Evolutionary conservation across 352 stramenopile genomes (phyloP), one percentile per base, ranked within the genome.

Genomic region (Blastocystis sp.): DNA sequence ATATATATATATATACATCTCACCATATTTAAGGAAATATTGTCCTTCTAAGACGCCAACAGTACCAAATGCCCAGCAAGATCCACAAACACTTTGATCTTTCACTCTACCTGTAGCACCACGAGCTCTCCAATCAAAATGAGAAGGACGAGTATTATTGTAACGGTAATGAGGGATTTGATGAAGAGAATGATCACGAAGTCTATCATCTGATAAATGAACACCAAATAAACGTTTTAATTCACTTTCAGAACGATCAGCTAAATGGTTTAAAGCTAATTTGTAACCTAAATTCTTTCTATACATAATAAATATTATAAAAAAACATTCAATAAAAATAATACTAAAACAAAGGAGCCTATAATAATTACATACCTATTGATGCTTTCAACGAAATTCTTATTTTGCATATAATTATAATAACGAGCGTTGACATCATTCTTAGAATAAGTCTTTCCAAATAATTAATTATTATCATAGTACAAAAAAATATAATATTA

Each of bases 61-160:
- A 10, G 68, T 70, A 16, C 44, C 44, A 43, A 86, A 91, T 9
- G 79, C 84, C 82, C 82, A 91, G 75, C 82, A 90, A 28, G 79
- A 88, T 13, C 82, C 82, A 34, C 82, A 91, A 41, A 75, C 75
- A 30, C 80, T 81, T 70, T 91, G 82, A 62, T 89, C 79, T 42
- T 90, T 90, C 46, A 89, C 79, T 1, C 77, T 76, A 1, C 78
- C 87, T 28, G 90, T 80, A 0, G 49, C 64, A 9, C 79, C 80
- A 40, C 83, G 80, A 49, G 66, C 70, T 13, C 78, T 75, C 81
- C 81, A 91, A 45, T 91, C 80, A 31, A 81, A 75, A 44, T 81
- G 77, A n/a, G 75, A 73, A 0, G 77, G 72, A 0, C 77, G 55
- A 2, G 58, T 37, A 11, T 74, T 49, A 19, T 69, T 74, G 48